Conservation (phyloP, 176 grass and related monocot species). For the Triticum dicoccoides region DNA sequence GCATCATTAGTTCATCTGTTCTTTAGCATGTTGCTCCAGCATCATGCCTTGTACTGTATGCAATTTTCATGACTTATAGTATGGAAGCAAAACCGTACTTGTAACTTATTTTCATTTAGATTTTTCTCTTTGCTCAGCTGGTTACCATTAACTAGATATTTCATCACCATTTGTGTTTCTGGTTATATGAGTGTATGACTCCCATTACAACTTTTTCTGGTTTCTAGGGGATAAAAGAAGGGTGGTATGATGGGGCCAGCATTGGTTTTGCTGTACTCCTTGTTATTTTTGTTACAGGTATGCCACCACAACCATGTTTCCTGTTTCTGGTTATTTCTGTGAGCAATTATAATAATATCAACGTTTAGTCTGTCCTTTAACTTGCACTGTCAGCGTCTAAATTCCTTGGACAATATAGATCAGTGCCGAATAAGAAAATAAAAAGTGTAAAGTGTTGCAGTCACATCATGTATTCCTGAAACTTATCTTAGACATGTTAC, state of each 20-base stretch:
- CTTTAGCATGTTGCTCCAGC: neutral
- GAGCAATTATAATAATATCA: neutral
- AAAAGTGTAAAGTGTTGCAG: neutral
- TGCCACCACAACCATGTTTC: neutral
- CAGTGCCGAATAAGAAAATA: neutral
- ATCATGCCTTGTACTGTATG: neutral
- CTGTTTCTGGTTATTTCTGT: constrained; percentile 6
- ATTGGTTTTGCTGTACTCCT: constrained; percentile 90
- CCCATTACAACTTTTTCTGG: neutral
- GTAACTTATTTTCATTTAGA: too few species aligned
- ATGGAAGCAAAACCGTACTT: neutral
- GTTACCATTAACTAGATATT: neutral
- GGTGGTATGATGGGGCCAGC: constrained; percentile 98
- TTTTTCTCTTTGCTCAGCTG: neutral
- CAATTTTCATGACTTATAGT: neutral
- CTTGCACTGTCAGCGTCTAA: neutral
- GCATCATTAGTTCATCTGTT: neutral
- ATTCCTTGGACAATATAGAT: neutral
- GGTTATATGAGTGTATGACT: neutral
- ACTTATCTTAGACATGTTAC: neutral
- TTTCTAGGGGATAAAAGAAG: constrained; percentile 87
- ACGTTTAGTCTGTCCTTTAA: constrained; percentile 4
- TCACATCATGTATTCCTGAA: neutral
- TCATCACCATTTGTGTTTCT: neutral
- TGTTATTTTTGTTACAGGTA: constrained; percentile 91